Evolutionary conservation across 768 basidiomycete species (phyloP).

Genomic region (Pleurotus ostreatus): DNA sequence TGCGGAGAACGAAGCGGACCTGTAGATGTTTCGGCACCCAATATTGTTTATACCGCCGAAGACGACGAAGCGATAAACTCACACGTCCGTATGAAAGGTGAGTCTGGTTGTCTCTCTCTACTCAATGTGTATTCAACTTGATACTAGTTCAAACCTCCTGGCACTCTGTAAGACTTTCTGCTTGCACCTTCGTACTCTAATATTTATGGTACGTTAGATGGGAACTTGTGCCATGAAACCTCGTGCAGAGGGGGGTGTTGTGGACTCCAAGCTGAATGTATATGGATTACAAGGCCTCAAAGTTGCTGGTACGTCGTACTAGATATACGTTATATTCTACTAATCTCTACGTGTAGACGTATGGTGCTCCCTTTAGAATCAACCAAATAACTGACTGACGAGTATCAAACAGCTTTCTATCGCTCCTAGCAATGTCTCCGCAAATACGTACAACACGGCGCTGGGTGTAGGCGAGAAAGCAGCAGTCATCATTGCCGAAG

Average conservation of each 20-base stretch:
- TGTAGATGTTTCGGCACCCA: not conserved
- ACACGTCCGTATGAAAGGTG: not conserved
- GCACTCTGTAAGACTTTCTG: slow-evolving; percentile 34
- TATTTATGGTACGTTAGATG: slow-evolving; percentile 28
- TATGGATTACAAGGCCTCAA: slow-evolving; percentile 57
- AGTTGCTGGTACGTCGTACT: slow-evolving; percentile 40
- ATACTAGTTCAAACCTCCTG: slow-evolving; percentile 34
- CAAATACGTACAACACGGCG: slow-evolving; percentile 39
- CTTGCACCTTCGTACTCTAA: not conserved
- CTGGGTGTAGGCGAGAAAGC: slow-evolving; percentile 61
- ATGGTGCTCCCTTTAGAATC: not conserved
- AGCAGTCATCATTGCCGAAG: slow-evolving; percentile 53
- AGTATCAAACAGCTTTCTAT: slow-evolving; percentile 27
- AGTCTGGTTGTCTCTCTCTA: not conserved
- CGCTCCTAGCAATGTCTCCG: slow-evolving; percentile 33
- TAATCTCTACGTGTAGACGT: no score
- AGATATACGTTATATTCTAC: not conserved
- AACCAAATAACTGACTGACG: slow-evolving; percentile 4
- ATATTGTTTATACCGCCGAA: not conserved
- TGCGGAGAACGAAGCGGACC: slow-evolving; percentile 4
- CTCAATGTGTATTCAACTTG: not conserved
- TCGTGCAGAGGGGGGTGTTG: slow-evolving; percentile 52
- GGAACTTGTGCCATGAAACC: slow-evolving; percentile 71
- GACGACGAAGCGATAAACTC: slow-evolving; percentile 5
- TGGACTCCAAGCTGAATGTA: slow-evolving; percentile 58